A percentile compares a stretch with the other conserved stretches of the same genome.
These are phyloP conservation scores for Chaetomiaceae sp. DNA, from an alignment of 2,329 filamentous ascomycete genomes.

Conservation along the genomic window DNA sequence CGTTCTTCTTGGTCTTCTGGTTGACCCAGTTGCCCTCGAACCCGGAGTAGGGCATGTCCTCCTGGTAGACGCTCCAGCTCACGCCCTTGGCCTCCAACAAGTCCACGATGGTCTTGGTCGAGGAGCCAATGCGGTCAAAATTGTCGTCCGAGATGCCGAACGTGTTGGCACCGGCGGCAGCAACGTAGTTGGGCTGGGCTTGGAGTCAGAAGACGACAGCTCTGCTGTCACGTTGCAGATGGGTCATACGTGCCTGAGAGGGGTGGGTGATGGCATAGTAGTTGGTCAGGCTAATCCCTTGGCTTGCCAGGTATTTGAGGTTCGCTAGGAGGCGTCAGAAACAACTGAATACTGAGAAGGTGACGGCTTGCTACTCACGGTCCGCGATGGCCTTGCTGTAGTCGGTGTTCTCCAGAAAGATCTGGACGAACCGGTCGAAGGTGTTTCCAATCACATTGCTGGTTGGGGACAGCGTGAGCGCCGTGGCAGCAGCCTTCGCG, in stretches of 20 bases:
- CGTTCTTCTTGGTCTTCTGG: neutral
- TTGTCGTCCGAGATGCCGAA: neutral
- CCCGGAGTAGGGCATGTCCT: neutral
- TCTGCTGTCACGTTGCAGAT: neutral
- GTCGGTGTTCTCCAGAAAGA: neutral
- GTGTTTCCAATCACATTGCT: neutral
- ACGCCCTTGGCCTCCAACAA: neutral
- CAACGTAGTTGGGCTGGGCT: neutral
- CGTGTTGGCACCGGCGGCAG: neutral
- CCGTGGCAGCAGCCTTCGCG: neutral
- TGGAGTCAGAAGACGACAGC: neutral
- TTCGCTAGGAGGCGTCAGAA: neutral
- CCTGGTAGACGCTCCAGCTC: neutral
- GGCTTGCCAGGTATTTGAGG: neutral
- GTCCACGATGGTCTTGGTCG: neutral
- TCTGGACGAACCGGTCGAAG: neutral
- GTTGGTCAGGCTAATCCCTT: slow-evolving; percentile 1
- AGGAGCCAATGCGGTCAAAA: neutral
- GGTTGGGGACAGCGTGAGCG: neutral
- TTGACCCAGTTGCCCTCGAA: slow-evolving; percentile 1
- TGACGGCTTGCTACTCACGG: neutral
- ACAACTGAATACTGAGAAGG: no score
- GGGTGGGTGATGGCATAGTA: neutral
- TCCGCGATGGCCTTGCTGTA: neutral
- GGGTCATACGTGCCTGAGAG: neutral